Conservation (phyloP, 192 early-diverging fungal genomes). For the Gonapodya prolifera region DNA sequence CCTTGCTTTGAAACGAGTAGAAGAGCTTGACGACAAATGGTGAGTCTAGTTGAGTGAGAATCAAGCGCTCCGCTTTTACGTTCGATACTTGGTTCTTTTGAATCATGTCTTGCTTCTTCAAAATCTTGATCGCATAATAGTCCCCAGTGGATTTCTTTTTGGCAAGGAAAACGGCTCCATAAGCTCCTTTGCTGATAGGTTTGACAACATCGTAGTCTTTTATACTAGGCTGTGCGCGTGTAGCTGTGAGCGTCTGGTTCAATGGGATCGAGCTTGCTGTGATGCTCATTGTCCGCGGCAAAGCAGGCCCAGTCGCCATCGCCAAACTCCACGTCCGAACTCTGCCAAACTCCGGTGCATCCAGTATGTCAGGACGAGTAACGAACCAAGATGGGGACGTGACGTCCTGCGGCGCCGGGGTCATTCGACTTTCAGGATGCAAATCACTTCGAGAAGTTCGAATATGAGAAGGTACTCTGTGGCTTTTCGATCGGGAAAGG, state of each 20-base stretch:
- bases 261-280: neutral
- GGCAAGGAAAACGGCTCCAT: constrained; percentile 74
- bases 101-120: constrained; percentile 78
- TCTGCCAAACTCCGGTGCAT: neutral
- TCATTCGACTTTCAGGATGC: neutral
- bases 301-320: neutral
- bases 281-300: neutral
- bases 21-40: constrained; percentile 75
- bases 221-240: constrained; percentile 39
- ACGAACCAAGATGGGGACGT: too few relatives aligned
- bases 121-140: constrained; percentile 77
- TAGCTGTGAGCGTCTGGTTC: neutral
- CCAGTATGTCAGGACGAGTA: neutral
- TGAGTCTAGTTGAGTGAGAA: constrained; percentile 76
- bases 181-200: constrained; percentile 80
- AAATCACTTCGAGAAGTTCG: neutral
- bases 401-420: neutral
- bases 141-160: constrained; percentile 75
- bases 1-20: constrained; percentile 71
- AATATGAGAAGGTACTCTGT: neutral
- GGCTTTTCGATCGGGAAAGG: neutral
- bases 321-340: constrained; percentile 2
- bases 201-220: constrained; percentile 87
- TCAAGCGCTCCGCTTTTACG: constrained; percentile 79
- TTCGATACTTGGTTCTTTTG: constrained; percentile 87